Evolutionary conservation across 202 grass and related monocot species (phyloP).

Genomic region (Eragrostis tef): DNA sequence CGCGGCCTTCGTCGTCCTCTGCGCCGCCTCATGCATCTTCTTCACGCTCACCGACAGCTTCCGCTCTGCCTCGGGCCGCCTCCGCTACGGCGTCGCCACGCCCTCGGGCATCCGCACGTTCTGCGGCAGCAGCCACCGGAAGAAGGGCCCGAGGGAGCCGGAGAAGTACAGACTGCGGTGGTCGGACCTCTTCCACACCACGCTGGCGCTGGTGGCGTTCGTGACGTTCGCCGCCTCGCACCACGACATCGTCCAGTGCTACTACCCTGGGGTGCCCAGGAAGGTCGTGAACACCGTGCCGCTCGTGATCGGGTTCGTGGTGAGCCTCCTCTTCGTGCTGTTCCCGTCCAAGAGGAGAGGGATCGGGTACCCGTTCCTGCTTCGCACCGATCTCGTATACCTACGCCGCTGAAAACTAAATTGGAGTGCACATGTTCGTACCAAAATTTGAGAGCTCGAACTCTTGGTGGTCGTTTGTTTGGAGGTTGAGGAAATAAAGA

Average conservation of each 20-base stretch:
- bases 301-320: slow-evolving; percentile 72
- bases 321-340: slow-evolving; percentile 78
- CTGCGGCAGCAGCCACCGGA: slow-evolving; percentile 40
- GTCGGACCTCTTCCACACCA: slow-evolving; percentile 73
- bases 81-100: slow-evolving; percentile 76
- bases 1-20: slow-evolving; percentile 60
- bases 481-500: neutral
- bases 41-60: slow-evolving; percentile 95
- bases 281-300: slow-evolving; percentile 78
- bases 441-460: neutral
- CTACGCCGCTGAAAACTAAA: slow-evolving; percentile 48
- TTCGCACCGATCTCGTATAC: slow-evolving; percentile 66
- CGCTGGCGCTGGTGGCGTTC: slow-evolving; percentile 74
- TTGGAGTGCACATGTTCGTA: neutral
- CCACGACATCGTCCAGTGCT: slow-evolving; percentile 75
- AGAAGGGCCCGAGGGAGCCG: slow-evolving; percentile 46
- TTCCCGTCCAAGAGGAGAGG: slow-evolving; percentile 85
- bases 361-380: slow-evolving; percentile 85
- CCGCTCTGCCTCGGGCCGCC: slow-evolving; percentile 60
- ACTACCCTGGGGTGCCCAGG: slow-evolving; percentile 62
- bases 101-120: slow-evolving; percentile 63
- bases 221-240: slow-evolving; percentile 75
- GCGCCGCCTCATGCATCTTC: slow-evolving; percentile 80
- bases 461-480: neutral
- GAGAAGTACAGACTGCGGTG: slow-evolving; percentile 65